Percentiles rank a stretch among this genome's conserved stretches.
These are phyloP conservation scores for Camellia oleifera DNA, from an alignment of 179 eudicot genomes.

Conservation along the genomic window DNA sequence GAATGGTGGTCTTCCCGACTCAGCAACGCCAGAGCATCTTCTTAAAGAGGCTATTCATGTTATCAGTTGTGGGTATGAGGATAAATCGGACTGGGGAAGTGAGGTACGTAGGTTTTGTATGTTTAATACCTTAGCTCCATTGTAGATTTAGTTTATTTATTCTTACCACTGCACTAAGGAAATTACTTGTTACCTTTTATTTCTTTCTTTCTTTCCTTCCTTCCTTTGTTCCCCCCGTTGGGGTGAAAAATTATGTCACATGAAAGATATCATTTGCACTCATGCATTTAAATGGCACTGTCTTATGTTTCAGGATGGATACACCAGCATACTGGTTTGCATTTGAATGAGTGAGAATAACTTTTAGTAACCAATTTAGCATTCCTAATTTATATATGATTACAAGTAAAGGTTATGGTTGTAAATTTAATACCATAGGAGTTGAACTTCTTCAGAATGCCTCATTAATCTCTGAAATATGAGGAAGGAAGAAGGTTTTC, in stretches of 20 bases:
- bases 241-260: no score
- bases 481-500: background rate
- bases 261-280: background rate
- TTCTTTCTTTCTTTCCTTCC: no score
- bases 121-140: background rate
- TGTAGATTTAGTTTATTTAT: background rate
- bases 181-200: background rate
- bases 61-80: conserved; percentile 89
- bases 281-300: background rate
- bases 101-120: conserved; percentile 48
- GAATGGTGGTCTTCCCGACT: conserved; percentile 77
- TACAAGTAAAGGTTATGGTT: background rate
- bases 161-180: background rate
- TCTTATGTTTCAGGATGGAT: background rate
- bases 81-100: conserved; percentile 79
- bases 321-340: background rate
- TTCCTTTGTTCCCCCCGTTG: background rate
- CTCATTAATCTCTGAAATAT: background rate
- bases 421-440: background rate
- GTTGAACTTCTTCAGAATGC: background rate
- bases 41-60: conserved; percentile 88
- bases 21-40: conserved; percentile 65
- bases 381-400: background rate
- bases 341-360: background rate
- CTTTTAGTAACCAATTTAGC: background rate